Percentiles rank a stretch among this genome's conserved stretches.
These are phyloP conservation scores for Intubia oerlemansii DNA, from an alignment of 2,329 filamentous ascomycete species.

Conservation along the genomic window DNA sequence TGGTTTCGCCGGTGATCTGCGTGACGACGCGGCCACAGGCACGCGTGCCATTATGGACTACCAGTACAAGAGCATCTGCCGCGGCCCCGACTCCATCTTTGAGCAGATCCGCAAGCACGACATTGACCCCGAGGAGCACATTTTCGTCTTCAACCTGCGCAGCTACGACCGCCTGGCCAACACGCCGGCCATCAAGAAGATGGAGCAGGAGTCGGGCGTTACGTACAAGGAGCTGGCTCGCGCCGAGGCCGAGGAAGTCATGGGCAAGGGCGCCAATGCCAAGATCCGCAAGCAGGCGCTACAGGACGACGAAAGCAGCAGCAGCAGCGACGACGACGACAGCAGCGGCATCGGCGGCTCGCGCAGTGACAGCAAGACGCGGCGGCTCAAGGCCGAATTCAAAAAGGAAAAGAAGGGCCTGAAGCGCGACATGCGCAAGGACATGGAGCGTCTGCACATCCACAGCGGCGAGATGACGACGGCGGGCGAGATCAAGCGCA, in stretches of 20 bases:
- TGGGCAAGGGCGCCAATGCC: constrained; percentile 52
- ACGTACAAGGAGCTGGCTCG: constrained; percentile 73
- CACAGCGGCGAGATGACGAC: constrained; percentile 10
- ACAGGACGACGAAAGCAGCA: constrained; percentile 19
- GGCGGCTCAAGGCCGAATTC: constrained; percentile 15
- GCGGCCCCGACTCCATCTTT: constrained; percentile 80
- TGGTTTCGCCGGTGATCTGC: constrained; percentile 80
- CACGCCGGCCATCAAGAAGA: constrained; percentile 48
- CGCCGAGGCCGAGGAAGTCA: constrained; percentile 74
- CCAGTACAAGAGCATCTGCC: constrained; percentile 88
- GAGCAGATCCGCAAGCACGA: constrained; percentile 51
- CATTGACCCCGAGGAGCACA: constrained; percentile 56
- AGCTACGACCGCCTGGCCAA: constrained; percentile 85
- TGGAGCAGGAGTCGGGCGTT: constrained; percentile 60
- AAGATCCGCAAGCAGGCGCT: too few species aligned
- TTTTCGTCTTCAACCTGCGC: constrained; percentile 87
- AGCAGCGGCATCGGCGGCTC: constrained; percentile 24
- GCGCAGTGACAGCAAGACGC: constrained; percentile 13
- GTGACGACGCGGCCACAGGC: constrained; percentile 62
- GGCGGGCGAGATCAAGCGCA: constrained; percentile 24
- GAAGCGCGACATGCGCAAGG: not conserved
- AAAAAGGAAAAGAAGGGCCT: too few species aligned
- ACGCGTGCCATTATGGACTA: constrained; percentile 97
- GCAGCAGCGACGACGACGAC: constrained; percentile 15
- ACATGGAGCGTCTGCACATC: too few species aligned